Base-by-base conservation (phyloP, 345 rosid species). In the Theobroma cacao region DNA sequence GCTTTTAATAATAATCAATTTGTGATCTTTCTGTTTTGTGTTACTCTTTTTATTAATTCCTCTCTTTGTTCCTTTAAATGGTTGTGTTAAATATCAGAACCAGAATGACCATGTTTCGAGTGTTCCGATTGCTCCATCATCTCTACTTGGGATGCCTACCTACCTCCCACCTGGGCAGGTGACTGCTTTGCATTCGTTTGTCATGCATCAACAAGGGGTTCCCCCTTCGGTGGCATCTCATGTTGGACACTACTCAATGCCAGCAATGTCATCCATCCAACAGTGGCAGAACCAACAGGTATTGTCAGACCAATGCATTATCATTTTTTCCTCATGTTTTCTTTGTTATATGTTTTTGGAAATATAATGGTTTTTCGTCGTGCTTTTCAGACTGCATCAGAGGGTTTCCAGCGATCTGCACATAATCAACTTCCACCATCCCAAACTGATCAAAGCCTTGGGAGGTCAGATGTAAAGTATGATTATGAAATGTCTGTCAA, bases 251-350 rank as follows among this genome's bases (percentile, higher is more conserved):
- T 86, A 81, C 56, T 82, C 94, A 28, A 60, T 88, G 72, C 88
- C 91, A 20, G 70, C 87, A 76, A 31, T 84, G 59, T 77, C 91
- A 30, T 64, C 91, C 50, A 69, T 83, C 41, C 92, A 89, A 63
- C 91, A 89, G 69, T 93, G 92, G 95, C 95, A 85, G 79, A 94
- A 86, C 80, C 94, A 87, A 72, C 92, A 81, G 93, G 98, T 94
- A 75, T 65, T 66, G 64, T 75, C n/a, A 24, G 38, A 41, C 31
- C 34, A 70, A 74, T 55, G 22, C 43, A 7, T 8, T 79, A 43
- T 80, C 74, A 47, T 18, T 74, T 24, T 66, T 26, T 10, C 5
- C 15, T 26, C 26, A 22, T 7, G 70, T 48, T 12, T 33, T 74
- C 20, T 52, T 1, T 17, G 31, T 20, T n/a, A 33, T 63, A 24